Evolutionary conservation across 495 filamentous ascomycete genomes (phyloP).

Genomic region (Annulohypoxylon nitens): DNA sequence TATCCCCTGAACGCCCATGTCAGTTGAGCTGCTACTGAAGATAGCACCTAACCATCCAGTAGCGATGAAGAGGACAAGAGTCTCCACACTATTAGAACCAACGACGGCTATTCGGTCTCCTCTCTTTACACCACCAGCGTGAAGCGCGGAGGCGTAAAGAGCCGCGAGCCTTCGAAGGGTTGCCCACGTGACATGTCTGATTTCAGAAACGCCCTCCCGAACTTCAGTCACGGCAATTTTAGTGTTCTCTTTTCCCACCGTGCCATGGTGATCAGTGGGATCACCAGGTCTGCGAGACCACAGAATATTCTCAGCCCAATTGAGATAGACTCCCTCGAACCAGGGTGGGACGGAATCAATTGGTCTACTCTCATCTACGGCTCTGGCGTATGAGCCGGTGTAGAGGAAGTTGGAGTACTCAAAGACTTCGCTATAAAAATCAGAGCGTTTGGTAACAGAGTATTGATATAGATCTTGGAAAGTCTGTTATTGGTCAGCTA

Average conservation of each 20-base stretch:
- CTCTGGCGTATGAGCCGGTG: slow-evolving; percentile 66
- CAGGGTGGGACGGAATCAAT: slow-evolving; percentile 77
- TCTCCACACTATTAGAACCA: slow-evolving; percentile 79
- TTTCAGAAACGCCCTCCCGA: slow-evolving; percentile 73
- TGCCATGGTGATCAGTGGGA: slow-evolving; percentile 53
- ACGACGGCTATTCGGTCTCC: slow-evolving; percentile 81
- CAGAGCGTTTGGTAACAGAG: slow-evolving; percentile 69
- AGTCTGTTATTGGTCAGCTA: slow-evolving; percentile 55
- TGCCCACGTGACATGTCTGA: slow-evolving; percentile 71
- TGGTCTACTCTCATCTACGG: slow-evolving; percentile 75
- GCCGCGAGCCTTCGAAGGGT: slow-evolving; percentile 70
- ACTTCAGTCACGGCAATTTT: slow-evolving; percentile 79
- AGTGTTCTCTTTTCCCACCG: slow-evolving; percentile 72
- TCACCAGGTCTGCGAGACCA: slow-evolving; percentile 57
- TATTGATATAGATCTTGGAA: slow-evolving; percentile 75
- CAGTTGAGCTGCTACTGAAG: slow-evolving; percentile 78
- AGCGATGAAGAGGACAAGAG: slow-evolving; percentile 74
- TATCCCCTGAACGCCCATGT: slow-evolving; percentile 83
- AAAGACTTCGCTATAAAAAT: slow-evolving; percentile 77
- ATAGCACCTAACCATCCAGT: slow-evolving; percentile 75
- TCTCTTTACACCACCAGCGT: slow-evolving; percentile 69
- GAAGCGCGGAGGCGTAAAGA: slow-evolving; percentile 70
- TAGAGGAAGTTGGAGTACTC: slow-evolving; percentile 70
- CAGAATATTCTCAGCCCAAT: slow-evolving; percentile 75
- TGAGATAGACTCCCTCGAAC: slow-evolving; percentile 74